These are phyloP conservation scores for Colletotrichum magnum DNA, from an alignment of 2,329 filamentous ascomycete species.

Conservation along the genomic window DNA sequence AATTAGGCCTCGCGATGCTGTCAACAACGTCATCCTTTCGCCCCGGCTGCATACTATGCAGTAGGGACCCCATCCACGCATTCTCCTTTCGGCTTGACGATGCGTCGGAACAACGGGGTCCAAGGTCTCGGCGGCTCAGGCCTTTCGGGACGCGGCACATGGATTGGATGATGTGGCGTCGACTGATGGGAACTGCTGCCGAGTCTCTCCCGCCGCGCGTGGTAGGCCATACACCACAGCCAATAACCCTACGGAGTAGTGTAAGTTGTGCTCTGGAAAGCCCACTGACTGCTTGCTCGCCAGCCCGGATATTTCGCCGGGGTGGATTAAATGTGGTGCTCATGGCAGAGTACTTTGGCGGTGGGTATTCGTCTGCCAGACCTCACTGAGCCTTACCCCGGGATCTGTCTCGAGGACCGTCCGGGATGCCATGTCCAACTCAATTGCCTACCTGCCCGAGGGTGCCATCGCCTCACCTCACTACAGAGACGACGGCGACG, in stretches of 20 bases:
- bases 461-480: not conserved
- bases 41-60: slow-evolving; percentile 1
- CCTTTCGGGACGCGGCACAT: slow-evolving; percentile 31
- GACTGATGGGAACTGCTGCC: slow-evolving; percentile 9
- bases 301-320: slow-evolving; percentile 30
- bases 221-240: not conserved
- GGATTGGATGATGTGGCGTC: slow-evolving; percentile 32
- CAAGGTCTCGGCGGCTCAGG: slow-evolving; percentile 30
- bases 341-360: slow-evolving; percentile 36
- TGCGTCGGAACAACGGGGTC: not conserved
- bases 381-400: slow-evolving; percentile 32
- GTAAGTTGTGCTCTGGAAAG: not conserved
- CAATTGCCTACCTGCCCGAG: slow-evolving; percentile 9
- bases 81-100: slow-evolving; percentile 17
- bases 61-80: slow-evolving; percentile 7
- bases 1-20: slow-evolving; percentile 7
- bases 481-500: slow-evolving; percentile 10
- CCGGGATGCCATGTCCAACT: slow-evolving; percentile 33
- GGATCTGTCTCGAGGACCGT: slow-evolving; percentile 21
- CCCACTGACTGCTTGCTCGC: not conserved
- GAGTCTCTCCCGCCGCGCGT: slow-evolving; percentile 19
- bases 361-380: slow-evolving; percentile 24
- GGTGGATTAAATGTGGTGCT: slow-evolving; percentile 30
- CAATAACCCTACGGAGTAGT: not conserved
- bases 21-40: slow-evolving; percentile 30